Evolutionary conservation across 768 basidiomycete genomes (phyloP).

Genomic region (Tricholoma matsutake): DNA sequence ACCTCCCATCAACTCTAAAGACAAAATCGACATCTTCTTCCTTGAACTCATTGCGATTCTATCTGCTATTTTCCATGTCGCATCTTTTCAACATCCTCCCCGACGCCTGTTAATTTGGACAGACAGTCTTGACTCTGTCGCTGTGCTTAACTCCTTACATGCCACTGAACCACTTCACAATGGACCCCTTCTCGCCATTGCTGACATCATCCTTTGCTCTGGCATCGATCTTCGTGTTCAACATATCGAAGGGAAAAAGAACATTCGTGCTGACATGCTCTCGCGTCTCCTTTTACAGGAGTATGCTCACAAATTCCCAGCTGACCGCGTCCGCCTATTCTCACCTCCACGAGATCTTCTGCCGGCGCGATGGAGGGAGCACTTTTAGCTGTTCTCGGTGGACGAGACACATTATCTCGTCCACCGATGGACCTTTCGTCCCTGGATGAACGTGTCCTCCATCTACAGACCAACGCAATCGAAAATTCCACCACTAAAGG

Average conservation of each 20-base stretch:
- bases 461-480: constrained; percentile 19
- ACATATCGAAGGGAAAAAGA: constrained; percentile 13
- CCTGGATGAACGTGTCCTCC: constrained; percentile 11
- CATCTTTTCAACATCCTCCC: constrained; percentile 12
- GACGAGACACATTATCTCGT: constrained; percentile 5
- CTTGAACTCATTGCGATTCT: constrained; percentile 21
- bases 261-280: too few relatives aligned
- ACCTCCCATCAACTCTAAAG: background rate
- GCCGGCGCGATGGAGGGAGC: background rate
- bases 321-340: constrained; percentile 15
- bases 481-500: constrained; percentile 14
- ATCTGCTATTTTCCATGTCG: constrained; percentile 16
- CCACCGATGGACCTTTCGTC: constrained; percentile 7
- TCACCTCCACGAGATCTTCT: constrained; percentile 7
- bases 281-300: constrained; percentile 4
- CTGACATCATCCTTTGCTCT: background rate
- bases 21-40: constrained; percentile 20
- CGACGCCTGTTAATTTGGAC: constrained; percentile 10
- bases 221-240: constrained; percentile 15
- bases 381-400: constrained; percentile 17
- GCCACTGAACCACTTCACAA: background rate
- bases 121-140: too few relatives aligned
- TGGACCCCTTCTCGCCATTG: background rate
- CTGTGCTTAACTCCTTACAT: constrained; percentile 1
- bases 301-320: constrained; percentile 11